Evolutionary conservation across 805 yeast genomes (phyloP).

Genomic region (Candida vaughaniae): DNA sequence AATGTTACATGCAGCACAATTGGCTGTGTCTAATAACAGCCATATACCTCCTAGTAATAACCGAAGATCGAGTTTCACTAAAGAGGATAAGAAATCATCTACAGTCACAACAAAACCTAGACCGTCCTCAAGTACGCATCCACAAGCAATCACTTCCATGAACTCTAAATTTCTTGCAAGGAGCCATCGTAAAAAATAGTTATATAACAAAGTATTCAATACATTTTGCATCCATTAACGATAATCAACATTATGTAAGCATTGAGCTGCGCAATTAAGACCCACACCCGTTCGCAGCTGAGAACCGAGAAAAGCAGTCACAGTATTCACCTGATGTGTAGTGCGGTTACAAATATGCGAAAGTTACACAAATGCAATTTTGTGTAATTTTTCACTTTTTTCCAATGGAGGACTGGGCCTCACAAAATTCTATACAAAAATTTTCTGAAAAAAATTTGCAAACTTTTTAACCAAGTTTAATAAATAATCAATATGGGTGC

Average conservation of each 20-base stretch:
- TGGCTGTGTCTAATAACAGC: conserved; percentile 39
- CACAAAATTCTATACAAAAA: conserved; percentile 7
- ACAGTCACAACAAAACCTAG: not conserved
- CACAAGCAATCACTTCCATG: conserved; percentile 46
- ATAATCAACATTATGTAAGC: too few species aligned
- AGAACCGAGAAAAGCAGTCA: conserved; percentile 18
- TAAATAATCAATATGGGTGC: conserved; percentile 68
- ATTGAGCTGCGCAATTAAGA: too few species aligned
- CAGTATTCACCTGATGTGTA: conserved; percentile 8
- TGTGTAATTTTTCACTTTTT: conserved; percentile 12
- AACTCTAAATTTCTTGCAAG: conserved; percentile 63
- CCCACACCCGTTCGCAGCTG: too few species aligned
- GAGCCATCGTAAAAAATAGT: conserved; percentile 44
- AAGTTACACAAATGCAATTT: conserved; percentile 8
- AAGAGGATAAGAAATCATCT: conserved; percentile 19
- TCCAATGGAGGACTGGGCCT: conserved; percentile 1
- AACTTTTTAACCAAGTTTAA: conserved; percentile 9
- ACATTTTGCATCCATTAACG: conserved; percentile 1
- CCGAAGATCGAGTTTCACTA: conserved; percentile 38
- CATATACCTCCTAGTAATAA: conserved; percentile 19
- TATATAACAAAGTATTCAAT: conserved; percentile 1
- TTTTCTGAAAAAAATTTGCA: conserved; percentile 11
- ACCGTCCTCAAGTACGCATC: conserved; percentile 1
- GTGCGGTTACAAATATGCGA: conserved; percentile 1
- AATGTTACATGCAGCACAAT: conserved; percentile 43